Conservation (phyloP, 768 basidiomycete genomes). For the Neoboletus magnificus region DNA sequence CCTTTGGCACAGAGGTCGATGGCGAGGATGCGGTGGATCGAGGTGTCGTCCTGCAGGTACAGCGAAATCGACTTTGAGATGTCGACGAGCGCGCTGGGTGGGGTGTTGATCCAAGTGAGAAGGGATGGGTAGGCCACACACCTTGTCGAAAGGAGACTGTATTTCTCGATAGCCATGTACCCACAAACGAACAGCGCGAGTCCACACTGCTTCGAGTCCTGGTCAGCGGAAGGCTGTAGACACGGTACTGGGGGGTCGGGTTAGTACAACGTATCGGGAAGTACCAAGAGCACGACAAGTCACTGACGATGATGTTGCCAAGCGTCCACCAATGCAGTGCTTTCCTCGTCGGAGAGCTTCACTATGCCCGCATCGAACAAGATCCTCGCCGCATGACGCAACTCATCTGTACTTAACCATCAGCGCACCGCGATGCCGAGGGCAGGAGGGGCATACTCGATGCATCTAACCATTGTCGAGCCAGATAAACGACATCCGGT, state of each 20-base stretch:
- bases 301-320: conserved; percentile 63
- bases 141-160: conserved; percentile 71
- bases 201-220: conserved; percentile 56
- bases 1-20: conserved; percentile 90
- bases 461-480: conserved; percentile 70
- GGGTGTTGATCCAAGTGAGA: not conserved
- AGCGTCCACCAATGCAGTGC: conserved; percentile 52
- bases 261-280: conserved; percentile 8
- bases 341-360: conserved; percentile 64
- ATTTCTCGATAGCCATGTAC: conserved; percentile 77
- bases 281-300: not conserved
- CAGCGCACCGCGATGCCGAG: conserved; percentile 2
- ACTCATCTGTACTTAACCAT: conserved; percentile 48
- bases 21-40: conserved; percentile 65
- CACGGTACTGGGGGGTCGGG: conserved; percentile 47
- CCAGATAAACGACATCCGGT: conserved; percentile 73
- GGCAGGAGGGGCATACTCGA: conserved; percentile 47
- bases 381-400: conserved; percentile 71
- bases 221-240: conserved; percentile 57
- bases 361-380: conserved; percentile 77
- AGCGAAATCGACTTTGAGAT: conserved; percentile 78
- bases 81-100: conserved; percentile 68
- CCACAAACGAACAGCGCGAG: conserved; percentile 80
- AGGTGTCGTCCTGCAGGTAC: conserved; percentile 72
- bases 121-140: conserved; percentile 28